phyloP scores from a whole-genome alignment of 441 rosid species.

The Aleurites moluccanus region DNA sequence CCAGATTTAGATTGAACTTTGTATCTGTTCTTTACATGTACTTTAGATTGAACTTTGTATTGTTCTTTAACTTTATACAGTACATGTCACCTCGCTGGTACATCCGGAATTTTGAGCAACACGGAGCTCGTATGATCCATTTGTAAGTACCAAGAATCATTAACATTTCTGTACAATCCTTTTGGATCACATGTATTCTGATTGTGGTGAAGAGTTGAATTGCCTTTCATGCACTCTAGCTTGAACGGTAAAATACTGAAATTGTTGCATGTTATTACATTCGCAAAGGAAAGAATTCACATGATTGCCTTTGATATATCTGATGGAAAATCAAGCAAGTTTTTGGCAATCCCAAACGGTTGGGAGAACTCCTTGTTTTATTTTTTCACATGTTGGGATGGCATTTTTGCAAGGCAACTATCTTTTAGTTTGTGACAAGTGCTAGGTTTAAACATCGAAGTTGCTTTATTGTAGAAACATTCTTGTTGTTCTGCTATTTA shows the following conservation, averaged over 20 bases:
- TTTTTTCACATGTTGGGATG: slow-evolving; percentile 5
- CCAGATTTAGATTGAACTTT: not conserved
- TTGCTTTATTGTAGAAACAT: not conserved
- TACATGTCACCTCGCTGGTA: slow-evolving; percentile 88
- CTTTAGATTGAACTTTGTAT: not conserved
- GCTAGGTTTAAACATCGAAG: not conserved
- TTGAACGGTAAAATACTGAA: slow-evolving; percentile 5
- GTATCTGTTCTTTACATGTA: not conserved
- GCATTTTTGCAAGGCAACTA: not conserved
- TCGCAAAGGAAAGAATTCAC: not conserved
- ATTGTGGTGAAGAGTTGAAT: not conserved
- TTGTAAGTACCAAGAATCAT: slow-evolving; percentile 51
- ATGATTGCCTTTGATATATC: not conserved
- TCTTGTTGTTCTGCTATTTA: slow-evolving; percentile 6
- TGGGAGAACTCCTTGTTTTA: not conserved
- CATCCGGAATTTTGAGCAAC: slow-evolving; percentile 67
- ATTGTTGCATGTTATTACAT: not conserved
- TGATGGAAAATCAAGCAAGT: slow-evolving; percentile 1
- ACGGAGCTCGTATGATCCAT: slow-evolving; percentile 73
- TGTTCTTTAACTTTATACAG: slow-evolving; percentile 40
- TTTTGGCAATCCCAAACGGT: not conserved
- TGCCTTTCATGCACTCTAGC: not conserved
- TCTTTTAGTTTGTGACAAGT: not conserved
- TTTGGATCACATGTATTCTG: not conserved
- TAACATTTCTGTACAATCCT: slow-evolving; percentile 13